phyloP scores from a whole-genome alignment of 2,329 filamentous ascomycete species.

The Ilyonectria robusta region DNA sequence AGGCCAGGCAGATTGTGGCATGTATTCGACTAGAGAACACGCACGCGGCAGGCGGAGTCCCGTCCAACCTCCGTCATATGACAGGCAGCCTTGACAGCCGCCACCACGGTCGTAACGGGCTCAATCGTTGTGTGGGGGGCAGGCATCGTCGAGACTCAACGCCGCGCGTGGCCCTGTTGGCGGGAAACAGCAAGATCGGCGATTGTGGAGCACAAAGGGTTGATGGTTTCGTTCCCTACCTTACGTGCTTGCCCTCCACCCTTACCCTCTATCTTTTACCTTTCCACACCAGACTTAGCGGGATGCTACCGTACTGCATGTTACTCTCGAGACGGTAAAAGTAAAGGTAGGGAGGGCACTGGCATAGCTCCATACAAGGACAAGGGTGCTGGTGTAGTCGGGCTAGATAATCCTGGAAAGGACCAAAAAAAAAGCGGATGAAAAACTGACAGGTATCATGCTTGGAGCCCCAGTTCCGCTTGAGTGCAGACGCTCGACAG shows the following conservation, averaged over 20 bases:
- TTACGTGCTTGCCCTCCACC: not conserved
- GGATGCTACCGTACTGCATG: conserved; percentile 1
- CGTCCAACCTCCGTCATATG: conserved; percentile 4
- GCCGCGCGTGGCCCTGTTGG: conserved; percentile 32
- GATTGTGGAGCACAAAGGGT: conserved; percentile 23
- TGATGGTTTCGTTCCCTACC: conserved; percentile 12
- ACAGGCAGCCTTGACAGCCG: conserved; percentile 29
- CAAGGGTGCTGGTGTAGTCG: conserved; percentile 12
- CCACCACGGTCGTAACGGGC: conserved; percentile 27
- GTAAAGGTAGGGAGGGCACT: not conserved
- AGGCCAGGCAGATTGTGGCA: not conserved
- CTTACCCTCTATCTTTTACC: not conserved
- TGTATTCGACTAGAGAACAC: not conserved
- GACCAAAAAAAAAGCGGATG: conserved; percentile 8
- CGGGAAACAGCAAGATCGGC: conserved; percentile 23
- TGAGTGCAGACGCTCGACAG: conserved; percentile 39
- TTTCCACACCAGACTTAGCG: conserved; percentile 7
- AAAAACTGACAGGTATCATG: conserved; percentile 43
- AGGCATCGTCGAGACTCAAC: conserved; percentile 23
- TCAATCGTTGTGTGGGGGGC: conserved; percentile 27
- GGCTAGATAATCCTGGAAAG: not conserved
- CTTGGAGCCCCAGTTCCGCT: conserved; percentile 40
- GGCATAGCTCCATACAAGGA: not conserved
- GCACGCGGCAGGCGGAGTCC: conserved; percentile 13
- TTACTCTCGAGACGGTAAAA: conserved; percentile 10